Base-by-base conservation (phyloP, 768 basidiomycete species). In the Xerocomellus intermedius region DNA sequence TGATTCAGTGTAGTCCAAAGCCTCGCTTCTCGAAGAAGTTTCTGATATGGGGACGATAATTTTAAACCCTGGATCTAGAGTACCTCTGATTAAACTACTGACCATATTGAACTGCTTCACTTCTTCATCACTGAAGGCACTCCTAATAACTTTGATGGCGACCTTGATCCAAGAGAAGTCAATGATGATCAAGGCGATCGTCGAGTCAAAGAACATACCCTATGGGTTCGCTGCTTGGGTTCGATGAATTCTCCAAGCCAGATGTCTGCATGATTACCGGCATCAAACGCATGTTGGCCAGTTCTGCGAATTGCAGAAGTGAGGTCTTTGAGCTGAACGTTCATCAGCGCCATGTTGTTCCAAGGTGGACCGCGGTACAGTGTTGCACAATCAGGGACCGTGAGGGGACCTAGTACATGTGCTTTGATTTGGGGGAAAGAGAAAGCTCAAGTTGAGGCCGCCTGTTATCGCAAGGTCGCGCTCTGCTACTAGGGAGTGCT, bases 61-160 rank as follows among this genome's bases (percentile, higher is more conserved):
- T 36, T 17, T 33, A n/a, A 43, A 39, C 13, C 22, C 21, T 30
- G 8, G 8, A 39, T 14, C 50, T 13, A 4, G 21, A 35, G 17
- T 8, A 14, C 21, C 12, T 36, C 12, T 14, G 19, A 38, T 43
- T 2, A 7, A 33, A 17, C 8, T 5, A 55, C 67, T 21, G 36
- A 68, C 67, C 48, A 62, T 51, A 13, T 62, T 66, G 30, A 67
- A 57, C 24, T 38, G 48, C 33, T 59, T 59, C n/a, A 48, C 51
- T 19, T 69, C 58, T 42, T 56, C 58, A 3, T 36, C 43, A 6
- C 42, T 54, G 38, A 62, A 56, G 21, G 59, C 39, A 33, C 59
- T 60, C 48, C 63, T 59, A 28, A 68, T 69, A 1, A 69, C 59
- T 57, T 68, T 68, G 43, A 68, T 66, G 19, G 67, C 67, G 26